phyloP scores from a whole-genome alignment of 2,329 filamentous ascomycete species.

The Penicillium sp. region DNA sequence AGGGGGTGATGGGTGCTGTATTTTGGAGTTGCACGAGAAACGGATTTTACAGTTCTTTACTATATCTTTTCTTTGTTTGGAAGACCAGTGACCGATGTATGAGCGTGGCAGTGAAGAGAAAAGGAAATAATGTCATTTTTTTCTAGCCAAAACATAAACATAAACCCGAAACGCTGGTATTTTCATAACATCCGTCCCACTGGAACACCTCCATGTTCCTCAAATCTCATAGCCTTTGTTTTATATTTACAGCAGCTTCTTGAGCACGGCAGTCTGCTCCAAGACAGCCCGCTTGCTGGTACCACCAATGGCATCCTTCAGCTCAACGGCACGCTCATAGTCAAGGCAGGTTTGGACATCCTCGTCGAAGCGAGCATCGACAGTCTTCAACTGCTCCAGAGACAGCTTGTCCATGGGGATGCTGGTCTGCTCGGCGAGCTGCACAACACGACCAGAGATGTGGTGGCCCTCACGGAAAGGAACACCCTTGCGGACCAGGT shows the following conservation, averaged over 20 bases:
- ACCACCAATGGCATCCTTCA: constrained; percentile 76
- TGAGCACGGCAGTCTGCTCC: constrained; percentile 70
- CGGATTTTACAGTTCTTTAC: not conserved
- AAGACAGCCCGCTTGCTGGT: constrained; percentile 74
- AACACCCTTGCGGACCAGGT: constrained; percentile 60
- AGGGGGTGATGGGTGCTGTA: not conserved
- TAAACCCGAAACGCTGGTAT: constrained; percentile 16
- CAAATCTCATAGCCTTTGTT: constrained; percentile 4
- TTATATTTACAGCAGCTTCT: constrained; percentile 55
- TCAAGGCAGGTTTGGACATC: constrained; percentile 76
- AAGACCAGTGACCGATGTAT: too few relatives aligned
- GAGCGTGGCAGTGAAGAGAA: not conserved
- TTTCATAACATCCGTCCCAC: constrained; percentile 20
- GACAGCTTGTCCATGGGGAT: constrained; percentile 73
- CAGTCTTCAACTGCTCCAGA: constrained; percentile 68
- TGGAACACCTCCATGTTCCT: constrained; percentile 13
- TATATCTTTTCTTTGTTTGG: not conserved
- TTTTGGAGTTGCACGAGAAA: not conserved
- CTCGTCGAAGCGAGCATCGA: constrained; percentile 72
- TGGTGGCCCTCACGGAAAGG: constrained; percentile 83
- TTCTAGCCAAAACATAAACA: constrained; percentile 30
- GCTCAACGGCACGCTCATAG: constrained; percentile 83
- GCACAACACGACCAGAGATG: constrained; percentile 74
- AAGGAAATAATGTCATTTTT: constrained; percentile 22
- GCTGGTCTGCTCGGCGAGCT: constrained; percentile 70